Evolutionary conservation across 1,284 basidiomycete genomes (phyloP).

Genomic region (Sparassis latifolia): DNA sequence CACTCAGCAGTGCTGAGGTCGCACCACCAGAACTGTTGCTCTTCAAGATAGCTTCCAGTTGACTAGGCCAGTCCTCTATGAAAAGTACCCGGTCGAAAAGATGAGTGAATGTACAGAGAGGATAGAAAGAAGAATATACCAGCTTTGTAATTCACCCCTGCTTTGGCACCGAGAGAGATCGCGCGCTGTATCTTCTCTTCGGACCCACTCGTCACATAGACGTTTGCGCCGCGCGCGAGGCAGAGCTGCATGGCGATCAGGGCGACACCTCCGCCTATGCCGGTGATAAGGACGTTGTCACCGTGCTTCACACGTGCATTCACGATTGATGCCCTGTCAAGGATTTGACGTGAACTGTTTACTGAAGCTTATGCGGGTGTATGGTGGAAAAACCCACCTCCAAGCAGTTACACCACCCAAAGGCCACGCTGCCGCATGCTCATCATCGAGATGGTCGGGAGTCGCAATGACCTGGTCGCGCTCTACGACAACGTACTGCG

Average conservation of each 20-base stretch:
- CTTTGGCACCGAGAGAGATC: conserved; percentile 65
- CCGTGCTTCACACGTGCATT: conserved; percentile 60
- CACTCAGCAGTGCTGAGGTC: conserved; percentile 40
- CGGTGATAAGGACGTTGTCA: conserved; percentile 75
- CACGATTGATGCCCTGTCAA: conserved; percentile 57
- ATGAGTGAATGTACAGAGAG: not conserved
- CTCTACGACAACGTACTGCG: conserved; percentile 72
- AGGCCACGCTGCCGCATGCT: conserved; percentile 73
- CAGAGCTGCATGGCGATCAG: conserved; percentile 73
- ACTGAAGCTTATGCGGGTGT: not conserved
- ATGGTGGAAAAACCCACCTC: conserved; percentile 40
- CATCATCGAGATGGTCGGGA: conserved; percentile 65
- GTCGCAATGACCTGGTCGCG: conserved; percentile 62
- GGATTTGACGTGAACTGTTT: not conserved
- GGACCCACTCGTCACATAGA: conserved; percentile 78
- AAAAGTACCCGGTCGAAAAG: not conserved
- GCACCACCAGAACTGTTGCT: conserved; percentile 25
- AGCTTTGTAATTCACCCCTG: conserved; percentile 71
- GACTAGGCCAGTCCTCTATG: conserved; percentile 59
- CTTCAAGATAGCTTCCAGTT: conserved; percentile 47
- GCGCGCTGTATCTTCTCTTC: conserved; percentile 69
- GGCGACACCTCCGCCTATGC: conserved; percentile 81
- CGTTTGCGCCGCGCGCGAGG: conserved; percentile 69
- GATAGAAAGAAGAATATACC: conserved; percentile 29
- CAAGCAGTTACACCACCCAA: conserved; percentile 78